Evolutionary conservation across 345 rosid genomes (phyloP), one percentile per base, ranked within the genome.

Genomic region (Moricandia arvensis): DNA sequence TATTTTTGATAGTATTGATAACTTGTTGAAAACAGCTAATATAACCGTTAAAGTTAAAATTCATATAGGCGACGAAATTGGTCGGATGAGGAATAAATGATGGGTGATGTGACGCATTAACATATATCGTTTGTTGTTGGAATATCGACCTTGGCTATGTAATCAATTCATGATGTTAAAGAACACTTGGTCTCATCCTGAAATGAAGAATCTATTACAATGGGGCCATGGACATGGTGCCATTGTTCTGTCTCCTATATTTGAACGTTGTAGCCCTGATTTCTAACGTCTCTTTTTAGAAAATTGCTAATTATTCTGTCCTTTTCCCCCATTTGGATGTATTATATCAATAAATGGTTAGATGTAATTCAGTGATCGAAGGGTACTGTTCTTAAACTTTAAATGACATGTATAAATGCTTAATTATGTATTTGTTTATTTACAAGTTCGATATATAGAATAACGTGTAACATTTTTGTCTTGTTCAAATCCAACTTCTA

Each of bases 251-350:
- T 47, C 27, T 58, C 21, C 27, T 13, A 34, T 9, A 59, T 78
- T 65, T 49, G 68, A 78, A 78, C 81, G 76, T 78, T 78, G 18
- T 24, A 59, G 47, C 35, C 65, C 62, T 58, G 8, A 8, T 59
- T 49, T 59, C 57, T 47, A 78, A 72, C 81, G 81, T 78, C 81
- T 78, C 69, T 59, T 77, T 77, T 71, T 59, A 24, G 24, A 24
- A 3, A 47, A 11, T 55, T 77, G 35, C 72, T 17, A 77, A 8
- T 59, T 71, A 35, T 77, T 77, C 54, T 9, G 0, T 54, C 29
- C 49, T 43, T 77, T 55, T 41, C 35, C 3, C n/a, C 54, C 26
- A 16, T 54, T 45, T 71, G 53, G 26, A 49, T 12, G 13, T 63
- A 69, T 38, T 59, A 16, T 34, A 35, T 38, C 16, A 21, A 31